These are phyloP conservation scores for Candida koratica DNA, from an alignment of 805 yeast genomes.

Conservation along the genomic window DNA sequence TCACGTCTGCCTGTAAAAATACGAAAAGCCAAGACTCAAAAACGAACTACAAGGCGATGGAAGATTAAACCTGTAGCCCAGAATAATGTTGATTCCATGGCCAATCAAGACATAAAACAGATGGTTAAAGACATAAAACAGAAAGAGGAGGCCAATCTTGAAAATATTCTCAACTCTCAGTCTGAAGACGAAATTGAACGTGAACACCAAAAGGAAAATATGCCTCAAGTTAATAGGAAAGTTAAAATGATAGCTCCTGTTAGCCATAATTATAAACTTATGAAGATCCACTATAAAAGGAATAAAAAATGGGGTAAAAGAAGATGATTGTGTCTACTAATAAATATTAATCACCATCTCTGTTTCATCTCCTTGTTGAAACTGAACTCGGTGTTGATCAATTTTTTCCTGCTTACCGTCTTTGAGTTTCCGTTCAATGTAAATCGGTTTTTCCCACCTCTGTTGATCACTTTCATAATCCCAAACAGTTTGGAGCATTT, in stretches of 20 bases:
- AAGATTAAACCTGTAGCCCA: conserved; percentile 41
- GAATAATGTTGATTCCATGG: conserved; percentile 25
- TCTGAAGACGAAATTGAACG: conserved; percentile 11
- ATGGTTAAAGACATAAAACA: conserved; percentile 34
- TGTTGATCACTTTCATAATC: conserved; percentile 52
- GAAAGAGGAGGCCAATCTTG: conserved; percentile 19
- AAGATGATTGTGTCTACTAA: conserved; percentile 20
- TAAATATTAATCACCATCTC: conserved; percentile 22
- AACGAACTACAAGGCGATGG: conserved; percentile 50
- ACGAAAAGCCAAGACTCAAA: conserved; percentile 41
- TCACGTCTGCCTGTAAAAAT: conserved; percentile 9
- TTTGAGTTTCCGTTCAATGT: conserved; percentile 18
- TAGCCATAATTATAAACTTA: conserved; percentile 49
- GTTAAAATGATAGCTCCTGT: conserved; percentile 27
- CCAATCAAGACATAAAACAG: conserved; percentile 40
- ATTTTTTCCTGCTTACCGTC: background rate
- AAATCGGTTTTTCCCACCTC: conserved; percentile 55
- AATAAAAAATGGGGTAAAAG: conserved; percentile 22
- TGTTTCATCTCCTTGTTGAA: conserved; percentile 19
- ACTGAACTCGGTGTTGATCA: conserved; percentile 25
- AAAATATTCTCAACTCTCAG: conserved; percentile 20
- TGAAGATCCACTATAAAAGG: conserved; percentile 45
- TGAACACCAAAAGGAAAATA: conserved; percentile 7
- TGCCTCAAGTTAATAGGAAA: conserved; percentile 7
- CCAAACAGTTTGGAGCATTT: conserved; percentile 46